Evolutionary conservation across 306 rosid species (phyloP).

Genomic region (Pyrus communis): DNA sequence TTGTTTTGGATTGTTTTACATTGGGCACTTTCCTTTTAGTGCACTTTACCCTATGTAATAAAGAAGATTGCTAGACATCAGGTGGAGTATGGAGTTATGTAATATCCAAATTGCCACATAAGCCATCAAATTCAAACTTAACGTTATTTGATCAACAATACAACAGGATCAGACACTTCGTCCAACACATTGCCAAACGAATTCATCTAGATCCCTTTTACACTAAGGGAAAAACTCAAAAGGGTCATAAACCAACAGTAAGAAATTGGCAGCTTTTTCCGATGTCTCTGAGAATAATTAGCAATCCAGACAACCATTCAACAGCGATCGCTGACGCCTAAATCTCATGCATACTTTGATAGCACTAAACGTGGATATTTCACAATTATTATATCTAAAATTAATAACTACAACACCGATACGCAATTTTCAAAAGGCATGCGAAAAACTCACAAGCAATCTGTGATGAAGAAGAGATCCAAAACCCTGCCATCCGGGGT

Average conservation of each 20-base stretch:
- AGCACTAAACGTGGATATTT: background rate
- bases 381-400: background rate
- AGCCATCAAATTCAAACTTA: background rate
- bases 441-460: slow-evolving; percentile 53
- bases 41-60: no score
- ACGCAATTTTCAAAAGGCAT: background rate
- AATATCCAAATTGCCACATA: no score
- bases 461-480: slow-evolving; percentile 73
- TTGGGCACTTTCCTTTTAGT: background rate
- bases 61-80: no score
- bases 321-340: background rate
- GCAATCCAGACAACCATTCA: background rate
- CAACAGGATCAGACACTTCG: background rate
- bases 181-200: background rate
- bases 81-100: no score
- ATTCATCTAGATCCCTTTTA: background rate
- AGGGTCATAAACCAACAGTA: background rate
- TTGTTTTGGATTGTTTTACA: background rate
- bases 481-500: slow-evolving; percentile 85
- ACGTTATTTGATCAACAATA: background rate
- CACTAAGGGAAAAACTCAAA: background rate
- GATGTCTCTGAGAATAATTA: background rate
- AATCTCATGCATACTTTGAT: background rate
- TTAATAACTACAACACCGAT: background rate
- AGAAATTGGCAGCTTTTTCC: background rate